Evolutionary conservation across 352 stramenopile species (phyloP).

Genomic region (Chrysophaeum taylorii): DNA sequence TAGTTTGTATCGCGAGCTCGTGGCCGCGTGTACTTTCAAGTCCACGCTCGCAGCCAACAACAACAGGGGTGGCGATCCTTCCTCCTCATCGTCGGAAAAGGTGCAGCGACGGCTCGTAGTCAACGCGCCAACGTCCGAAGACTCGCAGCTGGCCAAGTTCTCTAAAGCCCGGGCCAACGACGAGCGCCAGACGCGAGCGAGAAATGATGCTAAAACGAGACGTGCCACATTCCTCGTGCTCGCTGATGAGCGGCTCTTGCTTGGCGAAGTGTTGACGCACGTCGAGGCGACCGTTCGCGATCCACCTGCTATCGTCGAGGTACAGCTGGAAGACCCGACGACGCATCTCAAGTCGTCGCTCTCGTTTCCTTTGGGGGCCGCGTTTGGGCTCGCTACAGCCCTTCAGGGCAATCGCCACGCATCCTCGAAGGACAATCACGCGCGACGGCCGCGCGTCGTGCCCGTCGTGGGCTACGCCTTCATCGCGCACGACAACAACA

Average conservation of each 20-base stretch:
- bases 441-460: not conserved
- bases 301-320: not conserved
- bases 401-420: too few relatives aligned
- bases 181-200: too few relatives aligned
- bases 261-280: not conserved
- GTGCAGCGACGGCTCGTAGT: not conserved
- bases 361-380: not conserved
- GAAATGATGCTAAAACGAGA: too few relatives aligned
- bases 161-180: not conserved
- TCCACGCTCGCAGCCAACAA: not conserved
- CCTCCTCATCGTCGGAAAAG: too few relatives aligned
- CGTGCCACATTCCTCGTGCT: not conserved
- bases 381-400: not conserved
- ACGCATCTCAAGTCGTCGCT: not conserved
- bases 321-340: not conserved
- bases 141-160: too few relatives aligned
- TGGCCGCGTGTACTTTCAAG: constrained; percentile 5
- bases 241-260: not conserved
- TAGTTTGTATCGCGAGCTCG: not conserved
- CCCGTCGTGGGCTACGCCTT: not conserved
- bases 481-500: too few relatives aligned
- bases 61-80: too few relatives aligned
- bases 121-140: not conserved
- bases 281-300: not conserved
- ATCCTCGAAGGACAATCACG: too few relatives aligned